A percentile compares a stretch with the other conserved stretches of the same genome.
Conservation (phyloP, 371 early-diverging fungal species). For the Globomyces sp. region DNA sequence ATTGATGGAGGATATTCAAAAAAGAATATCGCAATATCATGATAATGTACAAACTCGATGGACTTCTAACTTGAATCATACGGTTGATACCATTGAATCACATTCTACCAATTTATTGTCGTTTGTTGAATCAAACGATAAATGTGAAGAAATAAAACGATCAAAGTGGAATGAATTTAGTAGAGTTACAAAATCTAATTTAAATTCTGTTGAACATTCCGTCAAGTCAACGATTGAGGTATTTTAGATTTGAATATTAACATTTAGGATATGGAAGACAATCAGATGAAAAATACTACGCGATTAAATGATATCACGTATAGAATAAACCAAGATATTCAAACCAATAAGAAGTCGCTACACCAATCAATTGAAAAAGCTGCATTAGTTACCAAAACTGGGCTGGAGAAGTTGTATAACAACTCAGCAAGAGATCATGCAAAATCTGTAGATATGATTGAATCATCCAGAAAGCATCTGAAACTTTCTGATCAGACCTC, state of each 20-base stretch:
- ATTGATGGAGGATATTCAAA: no score
- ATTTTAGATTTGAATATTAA: neutral
- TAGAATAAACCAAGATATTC: neutral
- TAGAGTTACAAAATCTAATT: no score
- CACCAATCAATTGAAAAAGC: neutral
- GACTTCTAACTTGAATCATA: no score
- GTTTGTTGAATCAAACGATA: no score
- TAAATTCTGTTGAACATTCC: no score
- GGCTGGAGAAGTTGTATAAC: conserved; percentile 3
- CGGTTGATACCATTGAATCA: no score
- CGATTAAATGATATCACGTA: neutral
- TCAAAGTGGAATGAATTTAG: no score
- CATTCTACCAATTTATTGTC: no score
- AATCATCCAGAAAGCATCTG: neutral
- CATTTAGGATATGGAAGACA: neutral
- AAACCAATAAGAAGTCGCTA: neutral
- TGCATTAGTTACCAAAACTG: neutral
- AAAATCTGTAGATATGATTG: neutral
- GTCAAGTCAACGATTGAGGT: no score
- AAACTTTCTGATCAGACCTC: neutral
- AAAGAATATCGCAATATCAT: no score
- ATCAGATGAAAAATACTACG: neutral
- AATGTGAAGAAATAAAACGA: no score
- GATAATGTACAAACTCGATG: no score
- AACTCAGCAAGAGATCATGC: neutral